Evolutionary conservation across 805 yeast genomes (phyloP).

Genomic region (Lachancea sp.): DNA sequence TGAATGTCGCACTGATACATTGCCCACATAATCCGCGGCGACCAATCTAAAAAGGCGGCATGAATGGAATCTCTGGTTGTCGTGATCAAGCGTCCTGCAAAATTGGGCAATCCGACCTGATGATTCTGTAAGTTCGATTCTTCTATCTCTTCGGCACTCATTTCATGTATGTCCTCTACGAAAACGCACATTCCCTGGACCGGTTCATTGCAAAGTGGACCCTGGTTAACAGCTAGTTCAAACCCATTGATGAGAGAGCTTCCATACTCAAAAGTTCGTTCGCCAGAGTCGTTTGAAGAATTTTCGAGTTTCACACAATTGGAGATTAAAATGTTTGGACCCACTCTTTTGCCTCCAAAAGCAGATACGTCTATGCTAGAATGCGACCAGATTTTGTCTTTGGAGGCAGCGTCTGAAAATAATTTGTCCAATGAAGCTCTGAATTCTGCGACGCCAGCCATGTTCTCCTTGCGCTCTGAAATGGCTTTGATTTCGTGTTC

Average conservation of each 20-base stretch:
- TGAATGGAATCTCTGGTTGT: conserved; percentile 69
- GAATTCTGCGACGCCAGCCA: conserved; percentile 27
- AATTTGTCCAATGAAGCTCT: conserved; percentile 29
- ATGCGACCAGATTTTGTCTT: conserved; percentile 26
- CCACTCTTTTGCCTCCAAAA: conserved; percentile 73
- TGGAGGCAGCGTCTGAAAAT: conserved; percentile 24
- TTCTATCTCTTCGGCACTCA: conserved; percentile 27
- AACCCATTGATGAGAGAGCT: conserved; percentile 75
- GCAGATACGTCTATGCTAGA: conserved; percentile 42
- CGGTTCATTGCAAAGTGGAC: conserved; percentile 86
- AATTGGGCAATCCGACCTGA: conserved; percentile 36
- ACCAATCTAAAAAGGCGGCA: conserved; percentile 64
- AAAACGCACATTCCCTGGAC: conserved; percentile 71
- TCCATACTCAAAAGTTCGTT: conserved; percentile 38
- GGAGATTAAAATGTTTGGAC: conserved; percentile 63
- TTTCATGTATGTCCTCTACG: conserved; percentile 36
- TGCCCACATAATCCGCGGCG: conserved; percentile 88
- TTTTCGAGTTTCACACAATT: conserved; percentile 33
- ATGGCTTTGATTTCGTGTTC: conserved; percentile 39
- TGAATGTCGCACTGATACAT: conserved; percentile 93
- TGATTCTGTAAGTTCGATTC: conserved; percentile 19
- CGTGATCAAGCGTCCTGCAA: conserved; percentile 69
- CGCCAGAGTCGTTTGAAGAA: conserved; percentile 10
- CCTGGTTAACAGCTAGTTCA: conserved; percentile 72
- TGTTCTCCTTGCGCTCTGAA: conserved; percentile 24